Evolutionary conservation across 805 yeast species (phyloP).

Genomic region (Saccharomycopsis capsularis): DNA sequence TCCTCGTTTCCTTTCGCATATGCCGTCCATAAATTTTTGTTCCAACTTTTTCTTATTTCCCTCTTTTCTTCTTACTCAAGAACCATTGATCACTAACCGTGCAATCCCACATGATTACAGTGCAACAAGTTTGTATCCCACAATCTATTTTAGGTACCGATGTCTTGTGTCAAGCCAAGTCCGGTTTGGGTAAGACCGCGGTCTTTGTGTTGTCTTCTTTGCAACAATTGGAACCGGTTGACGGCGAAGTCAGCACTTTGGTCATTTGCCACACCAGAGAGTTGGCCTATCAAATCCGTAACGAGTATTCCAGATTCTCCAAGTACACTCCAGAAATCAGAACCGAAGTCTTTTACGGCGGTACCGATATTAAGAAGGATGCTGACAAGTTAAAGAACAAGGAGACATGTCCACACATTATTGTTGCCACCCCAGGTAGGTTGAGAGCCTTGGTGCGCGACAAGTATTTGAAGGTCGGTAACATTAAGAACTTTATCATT

Average conservation of each 20-base stretch:
- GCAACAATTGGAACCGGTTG: conserved; percentile 95
- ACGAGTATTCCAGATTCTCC: conserved; percentile 95
- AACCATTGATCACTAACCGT: background rate
- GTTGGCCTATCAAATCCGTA: conserved; percentile 95
- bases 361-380: conserved; percentile 80
- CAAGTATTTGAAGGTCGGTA: conserved; percentile 76
- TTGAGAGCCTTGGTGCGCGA: conserved; percentile 90
- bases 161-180: conserved; percentile 97
- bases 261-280: conserved; percentile 98
- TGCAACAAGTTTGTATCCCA: conserved; percentile 97
- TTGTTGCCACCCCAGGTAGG: conserved; percentile 98
- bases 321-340: conserved; percentile 97
- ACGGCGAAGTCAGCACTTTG: conserved; percentile 91
- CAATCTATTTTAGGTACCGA: conserved; percentile 97
- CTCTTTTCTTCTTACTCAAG: background rate
- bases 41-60: background rate
- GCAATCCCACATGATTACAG: conserved; percentile 33
- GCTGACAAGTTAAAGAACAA: conserved; percentile 82
- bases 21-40: too few relatives aligned
- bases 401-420: conserved; percentile 92
- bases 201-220: conserved; percentile 92
- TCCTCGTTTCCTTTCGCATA: too few relatives aligned
- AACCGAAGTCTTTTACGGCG: conserved; percentile 97
- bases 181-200: conserved; percentile 99
- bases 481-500: conserved; percentile 88